Conservation (phyloP, 495 filamentous ascomycete species). For the Penicillium egyptiacum region DNA sequence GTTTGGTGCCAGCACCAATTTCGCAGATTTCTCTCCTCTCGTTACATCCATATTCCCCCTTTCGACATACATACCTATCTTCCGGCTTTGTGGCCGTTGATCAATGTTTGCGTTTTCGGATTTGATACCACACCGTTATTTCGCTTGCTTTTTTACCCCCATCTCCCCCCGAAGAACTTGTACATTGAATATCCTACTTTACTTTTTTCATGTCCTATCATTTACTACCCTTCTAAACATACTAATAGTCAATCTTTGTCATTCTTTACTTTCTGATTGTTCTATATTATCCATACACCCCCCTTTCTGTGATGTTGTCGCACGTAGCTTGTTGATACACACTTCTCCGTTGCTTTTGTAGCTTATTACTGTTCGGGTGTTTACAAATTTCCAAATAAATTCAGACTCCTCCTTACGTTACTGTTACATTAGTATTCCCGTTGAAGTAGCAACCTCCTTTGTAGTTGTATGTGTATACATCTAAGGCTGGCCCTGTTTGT, state of each 20-base stretch:
- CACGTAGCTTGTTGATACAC: not conserved
- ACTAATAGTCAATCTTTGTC: conserved; percentile 26
- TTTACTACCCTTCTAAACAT: conserved; percentile 21
- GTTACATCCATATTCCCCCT: conserved; percentile 20
- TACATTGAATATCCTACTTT: conserved; percentile 22
- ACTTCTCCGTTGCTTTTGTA: conserved; percentile 4
- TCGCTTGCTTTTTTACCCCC: conserved; percentile 1
- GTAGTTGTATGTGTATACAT: too few species aligned
- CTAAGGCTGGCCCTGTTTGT: too few species aligned
- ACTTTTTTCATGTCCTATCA: conserved; percentile 20
- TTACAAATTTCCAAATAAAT: not conserved
- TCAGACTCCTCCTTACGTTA: not conserved
- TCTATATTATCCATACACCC: conserved; percentile 10
- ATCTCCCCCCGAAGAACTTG: conserved; percentile 9
- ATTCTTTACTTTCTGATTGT: conserved; percentile 22
- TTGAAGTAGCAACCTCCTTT: too few species aligned
- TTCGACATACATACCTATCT: conserved; percentile 23
- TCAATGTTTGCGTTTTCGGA: conserved; percentile 30
- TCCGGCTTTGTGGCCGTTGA: conserved; percentile 22
- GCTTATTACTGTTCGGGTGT: not conserved
- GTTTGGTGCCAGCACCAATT: conserved; percentile 12
- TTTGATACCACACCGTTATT: conserved; percentile 35
- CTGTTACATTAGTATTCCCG: not conserved
- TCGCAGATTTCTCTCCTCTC: conserved; percentile 12
- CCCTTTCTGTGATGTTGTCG: not conserved